Evolutionary conservation across 2,329 filamentous ascomycete species (phyloP).

Genomic region (Fusarium kyushuense): DNA sequence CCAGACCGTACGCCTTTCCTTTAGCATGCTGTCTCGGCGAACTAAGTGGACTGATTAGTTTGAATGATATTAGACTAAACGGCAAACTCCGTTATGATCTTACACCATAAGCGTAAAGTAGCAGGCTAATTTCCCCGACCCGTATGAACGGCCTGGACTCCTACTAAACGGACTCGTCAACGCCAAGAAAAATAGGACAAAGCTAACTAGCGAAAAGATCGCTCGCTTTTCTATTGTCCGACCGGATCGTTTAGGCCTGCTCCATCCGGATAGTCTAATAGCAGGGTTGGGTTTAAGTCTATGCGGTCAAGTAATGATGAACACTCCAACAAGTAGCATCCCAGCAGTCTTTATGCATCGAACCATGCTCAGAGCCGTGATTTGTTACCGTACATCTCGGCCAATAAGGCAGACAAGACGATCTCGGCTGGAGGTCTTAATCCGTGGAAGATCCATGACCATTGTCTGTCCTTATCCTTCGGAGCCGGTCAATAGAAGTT

Average conservation of each 20-base stretch:
- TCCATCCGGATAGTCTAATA: conserved; percentile 1
- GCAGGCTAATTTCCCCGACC: conserved; percentile 9
- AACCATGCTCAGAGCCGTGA: neutral
- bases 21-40: conserved; percentile 20
- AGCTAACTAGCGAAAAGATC: neutral
- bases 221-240: neutral
- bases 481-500: conserved; percentile 9
- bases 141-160: conserved; percentile 1
- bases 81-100: neutral
- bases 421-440: conserved; percentile 14
- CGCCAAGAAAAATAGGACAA: neutral
- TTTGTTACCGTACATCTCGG: neutral
- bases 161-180: neutral
- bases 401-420: neutral
- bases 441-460: conserved; percentile 15
- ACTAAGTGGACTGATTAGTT: neutral
- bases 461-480: neutral
- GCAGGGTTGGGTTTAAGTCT: neutral
- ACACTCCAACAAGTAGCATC: neutral
- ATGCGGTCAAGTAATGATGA: neutral
- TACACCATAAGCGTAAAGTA: conserved; percentile 8
- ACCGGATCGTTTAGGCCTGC: neutral
- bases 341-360: neutral
- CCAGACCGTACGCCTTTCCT: neutral
- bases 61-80: neutral